Conservation (phyloP, 1,284 basidiomycete genomes). For the Ceratobasidium sp. region DNA sequence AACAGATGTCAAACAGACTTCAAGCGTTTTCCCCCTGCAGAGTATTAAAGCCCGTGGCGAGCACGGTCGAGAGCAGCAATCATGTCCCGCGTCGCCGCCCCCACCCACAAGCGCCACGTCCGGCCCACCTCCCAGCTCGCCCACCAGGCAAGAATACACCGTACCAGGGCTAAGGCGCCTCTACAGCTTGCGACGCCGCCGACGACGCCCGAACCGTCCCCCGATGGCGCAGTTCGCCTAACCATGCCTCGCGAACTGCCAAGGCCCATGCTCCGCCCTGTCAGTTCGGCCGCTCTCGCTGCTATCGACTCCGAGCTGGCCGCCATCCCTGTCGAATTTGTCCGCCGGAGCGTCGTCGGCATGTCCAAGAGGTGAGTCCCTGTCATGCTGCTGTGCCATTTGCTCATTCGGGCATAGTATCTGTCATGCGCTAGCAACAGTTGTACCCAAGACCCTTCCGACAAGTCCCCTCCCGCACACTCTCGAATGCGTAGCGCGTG, state of each 20-base stretch:
- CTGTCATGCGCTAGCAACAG: background rate
- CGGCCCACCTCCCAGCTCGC: background rate
- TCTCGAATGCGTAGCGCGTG: background rate
- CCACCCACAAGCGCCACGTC: constrained; percentile 27
- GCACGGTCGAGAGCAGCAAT: background rate
- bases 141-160: background rate
- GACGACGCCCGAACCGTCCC: constrained; percentile 1
- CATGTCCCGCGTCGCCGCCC: constrained; percentile 32
- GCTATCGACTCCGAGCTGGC: constrained; percentile 55
- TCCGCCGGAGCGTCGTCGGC: constrained; percentile 53
- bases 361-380: constrained; percentile 22
- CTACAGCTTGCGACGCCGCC: constrained; percentile 30
- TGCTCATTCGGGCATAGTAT: constrained; percentile 24
- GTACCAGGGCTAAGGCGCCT: background rate
- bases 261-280: constrained; percentile 53
- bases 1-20: constrained; percentile 7
- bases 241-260: constrained; percentile 54
- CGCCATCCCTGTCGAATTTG: constrained; percentile 55
- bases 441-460: background rate
- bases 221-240: constrained; percentile 1
- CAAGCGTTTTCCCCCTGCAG: background rate
- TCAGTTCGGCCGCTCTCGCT: constrained; percentile 52
- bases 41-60: background rate
- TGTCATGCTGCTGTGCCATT: background rate
- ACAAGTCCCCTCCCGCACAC: constrained; percentile 21